Percentiles rank a stretch among this genome's conserved stretches.
Evolutionary conservation across 2,329 filamentous ascomycete species (phyloP).

Genomic region (Blumeria hordei): DNA sequence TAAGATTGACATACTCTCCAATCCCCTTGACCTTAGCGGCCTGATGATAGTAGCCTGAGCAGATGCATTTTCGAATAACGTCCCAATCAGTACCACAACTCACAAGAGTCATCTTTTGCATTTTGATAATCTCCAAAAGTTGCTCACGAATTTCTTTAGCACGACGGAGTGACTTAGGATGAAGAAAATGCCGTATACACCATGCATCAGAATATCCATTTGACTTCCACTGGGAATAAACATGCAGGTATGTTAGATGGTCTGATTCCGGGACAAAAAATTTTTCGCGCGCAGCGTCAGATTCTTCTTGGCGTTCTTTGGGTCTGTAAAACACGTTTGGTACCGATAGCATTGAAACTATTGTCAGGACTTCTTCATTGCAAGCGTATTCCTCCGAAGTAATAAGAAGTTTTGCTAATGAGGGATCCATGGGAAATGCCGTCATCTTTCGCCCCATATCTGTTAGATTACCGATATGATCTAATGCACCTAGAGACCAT

Average conservation of each 20-base stretch:
- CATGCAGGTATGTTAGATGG: constrained; percentile 82
- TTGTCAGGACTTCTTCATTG: constrained; percentile 93
- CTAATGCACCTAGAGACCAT: constrained; percentile 81
- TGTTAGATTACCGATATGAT: constrained; percentile 84
- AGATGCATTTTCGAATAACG: constrained; percentile 84
- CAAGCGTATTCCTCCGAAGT: constrained; percentile 76
- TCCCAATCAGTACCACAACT: constrained; percentile 97
- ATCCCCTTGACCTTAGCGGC: constrained; percentile 89
- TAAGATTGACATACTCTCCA: constrained; percentile 89
- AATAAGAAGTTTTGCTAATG: constrained; percentile 81
- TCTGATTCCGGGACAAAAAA: constrained; percentile 98
- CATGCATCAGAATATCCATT: constrained; percentile 79
- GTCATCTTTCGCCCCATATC: constrained; percentile 80
- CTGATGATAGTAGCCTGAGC: constrained; percentile 94
- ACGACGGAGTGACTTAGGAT: constrained; percentile 76
- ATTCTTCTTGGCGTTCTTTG: constrained; percentile 90
- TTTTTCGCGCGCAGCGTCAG: constrained; percentile 83
- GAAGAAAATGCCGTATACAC: constrained; percentile 83
- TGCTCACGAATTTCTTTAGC: constrained; percentile 91
- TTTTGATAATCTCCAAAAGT: constrained; percentile 76
- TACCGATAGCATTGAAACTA: constrained; percentile 93
- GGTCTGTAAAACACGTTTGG: constrained; percentile 93
- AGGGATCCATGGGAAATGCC: constrained; percentile 93
- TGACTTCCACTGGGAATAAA: constrained; percentile 84
- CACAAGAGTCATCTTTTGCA: constrained; percentile 69